Conservation (phyloP, 2,329 filamentous ascomycete species). For the Claviceps maximensis region DNA sequence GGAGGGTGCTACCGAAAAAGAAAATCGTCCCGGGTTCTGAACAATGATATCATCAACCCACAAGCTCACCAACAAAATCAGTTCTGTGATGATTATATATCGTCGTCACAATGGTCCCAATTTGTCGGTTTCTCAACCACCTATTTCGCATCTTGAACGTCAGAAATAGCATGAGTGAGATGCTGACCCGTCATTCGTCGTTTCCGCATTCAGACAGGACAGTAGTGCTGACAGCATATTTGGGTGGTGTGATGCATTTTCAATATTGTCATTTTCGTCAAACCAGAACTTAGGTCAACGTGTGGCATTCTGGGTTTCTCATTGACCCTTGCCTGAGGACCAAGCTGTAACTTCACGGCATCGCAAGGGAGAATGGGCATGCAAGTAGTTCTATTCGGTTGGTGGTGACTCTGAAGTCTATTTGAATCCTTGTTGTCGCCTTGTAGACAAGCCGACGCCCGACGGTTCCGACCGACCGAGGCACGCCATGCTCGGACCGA, state of each 20-base stretch:
- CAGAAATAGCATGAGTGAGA: neutral
- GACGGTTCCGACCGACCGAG: neutral
- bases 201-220: neutral
- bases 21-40: neutral
- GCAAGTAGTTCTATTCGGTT: neutral
- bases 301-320: neutral
- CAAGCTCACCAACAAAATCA: neutral
- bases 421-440: neutral
- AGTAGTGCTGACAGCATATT: neutral
- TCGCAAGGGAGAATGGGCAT: neutral
- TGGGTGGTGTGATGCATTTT: neutral
- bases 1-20: neutral
- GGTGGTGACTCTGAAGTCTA: neutral
- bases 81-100: neutral
- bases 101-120: neutral
- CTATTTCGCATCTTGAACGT: neutral
- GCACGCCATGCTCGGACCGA: neutral
- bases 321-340: neutral
- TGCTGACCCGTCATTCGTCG: neutral
- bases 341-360: neutral
- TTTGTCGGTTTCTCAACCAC: no score
- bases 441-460: neutral
- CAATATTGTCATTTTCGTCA: neutral
- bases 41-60: neutral
- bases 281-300: neutral